Conservation (phyloP, 2,329 filamentous ascomycete genomes). For the Colletotrichum cordylinicola region DNA sequence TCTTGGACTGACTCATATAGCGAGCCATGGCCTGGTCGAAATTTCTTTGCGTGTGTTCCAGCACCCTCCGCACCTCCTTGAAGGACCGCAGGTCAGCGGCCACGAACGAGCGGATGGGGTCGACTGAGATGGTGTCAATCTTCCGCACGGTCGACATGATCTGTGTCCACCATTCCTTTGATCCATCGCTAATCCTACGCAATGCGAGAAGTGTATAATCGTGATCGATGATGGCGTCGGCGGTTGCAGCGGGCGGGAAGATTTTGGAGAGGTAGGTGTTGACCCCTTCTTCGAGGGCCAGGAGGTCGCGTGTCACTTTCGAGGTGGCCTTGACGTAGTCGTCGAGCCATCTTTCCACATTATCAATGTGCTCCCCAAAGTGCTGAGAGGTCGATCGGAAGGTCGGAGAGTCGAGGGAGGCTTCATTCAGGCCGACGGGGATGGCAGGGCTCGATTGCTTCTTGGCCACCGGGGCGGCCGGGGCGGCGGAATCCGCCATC, state of each 20-base stretch:
- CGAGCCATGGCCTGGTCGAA: constrained; percentile 84
- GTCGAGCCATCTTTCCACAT: constrained; percentile 90
- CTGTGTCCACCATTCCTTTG: constrained; percentile 86
- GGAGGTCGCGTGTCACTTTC: constrained; percentile 66
- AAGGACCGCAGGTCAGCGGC: constrained; percentile 81
- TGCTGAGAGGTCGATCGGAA: constrained; percentile 88
- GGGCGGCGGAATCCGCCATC: constrained; percentile 19
- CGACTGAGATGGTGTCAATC: constrained; percentile 77
- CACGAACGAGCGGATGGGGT: constrained; percentile 83
- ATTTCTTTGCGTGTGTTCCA: constrained; percentile 82
- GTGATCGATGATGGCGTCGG: constrained; percentile 88
- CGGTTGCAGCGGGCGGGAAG: constrained; percentile 74
- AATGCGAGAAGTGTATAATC: constrained; percentile 92
- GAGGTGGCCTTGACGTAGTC: constrained; percentile 59
- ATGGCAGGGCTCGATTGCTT: constrained; percentile 47
- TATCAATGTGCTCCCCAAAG: constrained; percentile 90
- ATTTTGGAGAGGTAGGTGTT: constrained; percentile 78
- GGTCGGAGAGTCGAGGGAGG: constrained; percentile 92
- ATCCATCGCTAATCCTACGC: constrained; percentile 83
- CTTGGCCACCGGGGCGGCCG: background rate
- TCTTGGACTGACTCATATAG: constrained; percentile 86
- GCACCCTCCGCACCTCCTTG: constrained; percentile 78
- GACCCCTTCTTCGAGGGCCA: constrained; percentile 79
- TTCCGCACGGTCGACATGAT: constrained; percentile 77
- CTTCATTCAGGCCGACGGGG: constrained; percentile 91